Base-by-base conservation (phyloP, 2,329 filamentous ascomycete species). In the Scedosporium aurantiacum region DNA sequence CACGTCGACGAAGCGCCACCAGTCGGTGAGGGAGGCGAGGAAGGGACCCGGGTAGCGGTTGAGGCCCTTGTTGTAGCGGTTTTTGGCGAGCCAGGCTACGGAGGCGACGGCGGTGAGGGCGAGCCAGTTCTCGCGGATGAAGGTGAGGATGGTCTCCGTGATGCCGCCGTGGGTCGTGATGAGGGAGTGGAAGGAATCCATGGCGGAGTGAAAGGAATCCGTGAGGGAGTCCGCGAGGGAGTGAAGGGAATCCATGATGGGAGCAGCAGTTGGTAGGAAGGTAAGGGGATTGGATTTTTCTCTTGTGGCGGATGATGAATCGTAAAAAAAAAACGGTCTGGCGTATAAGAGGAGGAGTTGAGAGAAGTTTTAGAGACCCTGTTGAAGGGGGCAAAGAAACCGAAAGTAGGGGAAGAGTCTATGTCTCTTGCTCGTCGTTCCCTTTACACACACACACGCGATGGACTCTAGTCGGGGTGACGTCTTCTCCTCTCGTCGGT, bases 31-130 rank as follows among this genome's bases (percentile, higher is more conserved):
- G 2, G 79, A 85, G 21, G 89, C 90, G 50, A 90, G 68, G 61
- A 85, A 77, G 0, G 86, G 89, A 0, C 89, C 90, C 0, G 90
- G 89, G 66, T 90, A 90, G 68, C 81, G 84, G 72, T 86, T 83
- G 63, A 91, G 73, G 5, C 87, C 86, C 58, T 79, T 72, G 65
- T 78, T 80, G 56, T 75, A 76, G 65, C 62, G 62, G 60, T 64
- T 64, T 25, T 47, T 58, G 21, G 32, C 37, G 21, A 64, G 58
- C 23, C 18, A 60, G n/a, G 93, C 92, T 21, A 92, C 97, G 55
- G 93, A 96, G 74, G 97, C 92, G 65, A 96, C 81, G 25, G 92
- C 92, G 5, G 91, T 96, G 32, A 97, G 90, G 32, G 93, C 91
- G 76, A 97, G 85, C 92, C 93, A 97, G 81, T 97, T 93, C 73